Base-by-base conservation (phyloP, 2,329 filamentous ascomycete genomes). In the Microdochium nivale region DNA sequence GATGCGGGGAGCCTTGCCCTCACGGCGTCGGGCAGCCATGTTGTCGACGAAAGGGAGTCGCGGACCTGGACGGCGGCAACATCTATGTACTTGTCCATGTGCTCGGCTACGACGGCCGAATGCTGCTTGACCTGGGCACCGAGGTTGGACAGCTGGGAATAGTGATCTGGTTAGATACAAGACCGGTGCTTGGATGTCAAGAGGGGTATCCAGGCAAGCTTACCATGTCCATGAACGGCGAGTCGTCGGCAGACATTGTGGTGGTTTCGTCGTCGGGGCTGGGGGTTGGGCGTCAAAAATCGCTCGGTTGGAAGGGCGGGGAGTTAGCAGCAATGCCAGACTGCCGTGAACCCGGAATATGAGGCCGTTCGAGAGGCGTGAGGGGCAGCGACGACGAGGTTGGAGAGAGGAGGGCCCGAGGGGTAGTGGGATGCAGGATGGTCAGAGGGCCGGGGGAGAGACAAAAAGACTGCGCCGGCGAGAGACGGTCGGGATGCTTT, bases 61-160 rank as follows among this genome's bases (percentile, higher is more conserved):
- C 88, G 83, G 47, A 96, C 75, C 35, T 79, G 75, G 33, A 77
- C 74, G 51, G 90, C 88, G 46, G 89, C 83, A 54, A 79, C 76
- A 62, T 96, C 89, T 67, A 96, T 85, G 64, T 90, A 83, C 53
- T 79, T 77, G 69, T 96, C 89, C 65, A 95, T 81, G 58, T 85
- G 86, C 57, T 90, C 86, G 65, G 89, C 89, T 55, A 92, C 78
- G 50, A 88, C 79, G 59, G 78, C 75, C 16, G 86, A 84, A 67
- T 90, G 90, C 56, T 76, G 77, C 55, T 80, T 80, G 65, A 92
- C 76, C 62, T 91, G 83, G 69, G 80, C 70, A 54, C 76, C 72
- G 52, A 80, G 67, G 57, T 70, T 75, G 56, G 75, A 74, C 57
- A 82, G 68, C 78, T 82, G 58, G n/a, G n/a, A n/a, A n/a, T 52